Evolutionary conservation across 148 eudicot genomes (phyloP), one percentile per base, ranked within the genome.

Genomic region (Pouteria glomerata): DNA sequence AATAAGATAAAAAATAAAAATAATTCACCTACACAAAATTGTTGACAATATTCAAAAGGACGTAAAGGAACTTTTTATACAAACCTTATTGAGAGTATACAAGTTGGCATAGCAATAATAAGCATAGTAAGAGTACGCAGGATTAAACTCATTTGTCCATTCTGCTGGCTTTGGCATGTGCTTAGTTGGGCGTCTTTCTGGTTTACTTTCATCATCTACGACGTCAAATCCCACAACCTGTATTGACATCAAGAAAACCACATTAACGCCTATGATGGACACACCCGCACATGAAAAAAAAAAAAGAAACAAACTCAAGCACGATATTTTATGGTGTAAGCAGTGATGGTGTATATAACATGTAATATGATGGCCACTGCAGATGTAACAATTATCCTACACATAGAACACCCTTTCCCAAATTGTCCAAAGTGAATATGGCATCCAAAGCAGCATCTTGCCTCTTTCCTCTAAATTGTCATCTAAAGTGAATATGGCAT

Each of bases 151-250:
- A 70, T 87, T 90, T 30, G 90, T 86, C 96, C 96, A 90, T 77
- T 90, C 90, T 63, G 88, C 72, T 10, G 96, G 96, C 53, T 80
- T 88, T 35, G 96, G 92, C 96, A 90, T 90, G 82, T 90, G 96
- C 68, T 90, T 90, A 61, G 90, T 90, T 2, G 96, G 96, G 45
- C 92, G 85, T 77, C 92, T 82, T 80, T 90, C 96, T n/a, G 96
- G 92, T 81, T 90, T 90, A 67, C 92, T 90, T 80, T 90, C 96
- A 79, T 90, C 96, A 45, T 90, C 96, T 60, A 90, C 96, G 52
- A 90, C 81, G 66, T 90, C 96, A 62, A 90, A 83, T 27, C 90
- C 96, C 80, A 90, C 92, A 77, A 87, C 96, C 96, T 80, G 63
- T 39, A 71, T 60, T 50, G 31, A 30, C 71, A 79, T 37, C 1